A percentile compares a stretch with the other conserved stretches of the same genome.
Evolutionary conservation across 2,329 filamentous ascomycete genomes (phyloP).

Genomic region (Penicillium sclerotiorum): DNA sequence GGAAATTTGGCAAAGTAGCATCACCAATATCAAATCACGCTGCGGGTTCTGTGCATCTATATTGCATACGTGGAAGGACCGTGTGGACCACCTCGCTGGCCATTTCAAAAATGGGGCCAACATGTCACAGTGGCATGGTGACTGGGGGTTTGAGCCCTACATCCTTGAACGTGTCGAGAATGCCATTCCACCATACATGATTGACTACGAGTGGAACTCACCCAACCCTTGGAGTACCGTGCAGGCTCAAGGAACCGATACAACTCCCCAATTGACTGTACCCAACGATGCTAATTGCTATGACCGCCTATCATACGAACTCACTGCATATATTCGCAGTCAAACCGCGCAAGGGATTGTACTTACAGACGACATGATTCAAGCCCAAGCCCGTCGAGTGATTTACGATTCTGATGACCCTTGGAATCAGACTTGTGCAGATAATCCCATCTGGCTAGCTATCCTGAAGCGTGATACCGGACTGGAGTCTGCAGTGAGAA

Average conservation of each 20-base stretch:
- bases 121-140: slow-evolving; percentile 45
- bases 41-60: slow-evolving; percentile 48
- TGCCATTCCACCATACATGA: slow-evolving; percentile 40
- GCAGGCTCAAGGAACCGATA: slow-evolving; percentile 16
- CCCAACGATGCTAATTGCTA: slow-evolving; percentile 46
- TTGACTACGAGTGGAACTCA: slow-evolving; percentile 34
- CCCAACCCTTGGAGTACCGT: slow-evolving; percentile 37
- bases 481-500: slow-evolving; percentile 34
- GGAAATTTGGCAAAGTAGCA: slow-evolving; percentile 62
- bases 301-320: slow-evolving; percentile 42
- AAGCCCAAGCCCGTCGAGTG: slow-evolving; percentile 38
- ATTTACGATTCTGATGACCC: slow-evolving; percentile 38
- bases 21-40: slow-evolving; percentile 55
- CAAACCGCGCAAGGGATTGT: slow-evolving; percentile 36
- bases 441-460: slow-evolving; percentile 50
- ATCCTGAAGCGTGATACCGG: slow-evolving; percentile 49
- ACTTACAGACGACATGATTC: slow-evolving; percentile 42
- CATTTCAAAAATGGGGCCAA: slow-evolving; percentile 43
- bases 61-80: slow-evolving; percentile 49
- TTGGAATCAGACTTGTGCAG: slow-evolving; percentile 51
- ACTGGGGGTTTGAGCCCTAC: slow-evolving; percentile 44
- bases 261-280: slow-evolving; percentile 23
- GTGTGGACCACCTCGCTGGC: slow-evolving; percentile 44
- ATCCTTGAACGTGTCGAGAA: slow-evolving; percentile 41
- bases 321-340: slow-evolving; percentile 42